These are phyloP conservation scores for Acanthamoeba culbertsoni DNA, from an alignment of 208 protist genomes.

Conservation along the genomic window DNA sequence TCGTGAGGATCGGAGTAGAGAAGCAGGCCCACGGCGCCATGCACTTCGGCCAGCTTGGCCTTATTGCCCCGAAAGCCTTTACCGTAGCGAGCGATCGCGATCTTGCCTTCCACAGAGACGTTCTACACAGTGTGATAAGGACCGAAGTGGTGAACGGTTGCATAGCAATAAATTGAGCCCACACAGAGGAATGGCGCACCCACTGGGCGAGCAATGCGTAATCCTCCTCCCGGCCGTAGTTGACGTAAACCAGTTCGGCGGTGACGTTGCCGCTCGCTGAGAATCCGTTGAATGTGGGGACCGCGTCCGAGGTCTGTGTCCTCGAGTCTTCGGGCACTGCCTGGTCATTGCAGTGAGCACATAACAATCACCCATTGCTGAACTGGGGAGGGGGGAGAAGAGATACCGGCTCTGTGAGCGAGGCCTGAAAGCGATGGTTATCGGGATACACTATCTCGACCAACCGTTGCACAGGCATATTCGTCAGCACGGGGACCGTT, in stretches of 20 bases:
- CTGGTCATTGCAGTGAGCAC: background rate
- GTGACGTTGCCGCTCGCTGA: conserved; percentile 26
- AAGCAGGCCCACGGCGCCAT: conserved; percentile 8
- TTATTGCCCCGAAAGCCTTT: conserved; percentile 46
- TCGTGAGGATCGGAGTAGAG: conserved; percentile 59
- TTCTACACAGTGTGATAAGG: background rate
- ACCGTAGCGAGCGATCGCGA: conserved; percentile 55
- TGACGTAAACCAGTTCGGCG: conserved; percentile 57
- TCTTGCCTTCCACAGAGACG: conserved; percentile 25
- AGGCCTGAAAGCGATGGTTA: conserved; percentile 17
- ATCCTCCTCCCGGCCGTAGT: conserved; percentile 59
- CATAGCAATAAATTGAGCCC: too few relatives aligned
- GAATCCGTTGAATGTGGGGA: conserved; percentile 61
- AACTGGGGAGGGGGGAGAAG: background rate
- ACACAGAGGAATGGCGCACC: too few relatives aligned
- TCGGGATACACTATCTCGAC: conserved; percentile 55
- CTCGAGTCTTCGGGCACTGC: background rate
- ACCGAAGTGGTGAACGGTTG: background rate
- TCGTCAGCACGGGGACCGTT: conserved; percentile 26
- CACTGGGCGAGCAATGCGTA: conserved; percentile 19
- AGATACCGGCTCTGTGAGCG: background rate
- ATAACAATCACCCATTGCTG: too few relatives aligned
- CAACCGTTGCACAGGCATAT: conserved; percentile 8
- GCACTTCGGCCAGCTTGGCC: background rate
- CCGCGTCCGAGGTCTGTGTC: background rate